Evolutionary conservation across 176 grass and related monocot genomes (phyloP).

Genomic region (Lolium perenne): DNA sequence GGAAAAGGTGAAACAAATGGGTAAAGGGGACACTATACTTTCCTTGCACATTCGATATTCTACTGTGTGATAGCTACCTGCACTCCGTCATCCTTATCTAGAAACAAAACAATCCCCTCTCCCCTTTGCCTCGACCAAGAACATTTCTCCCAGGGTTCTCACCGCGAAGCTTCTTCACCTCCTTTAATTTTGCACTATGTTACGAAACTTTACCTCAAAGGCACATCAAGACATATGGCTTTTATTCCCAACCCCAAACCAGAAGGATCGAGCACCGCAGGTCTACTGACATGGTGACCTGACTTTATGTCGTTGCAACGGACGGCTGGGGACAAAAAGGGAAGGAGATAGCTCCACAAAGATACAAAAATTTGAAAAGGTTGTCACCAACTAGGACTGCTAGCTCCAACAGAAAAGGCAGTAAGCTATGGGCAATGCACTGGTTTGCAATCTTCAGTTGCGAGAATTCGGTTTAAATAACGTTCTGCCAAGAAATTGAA

Average conservation of each 20-base stretch:
- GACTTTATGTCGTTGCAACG: constrained; percentile 31
- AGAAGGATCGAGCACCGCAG: constrained; percentile 27
- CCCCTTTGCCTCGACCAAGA: constrained; percentile 18
- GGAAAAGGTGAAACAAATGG: constrained; percentile 6
- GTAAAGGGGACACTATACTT: constrained; percentile 4
- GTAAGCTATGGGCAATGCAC: not conserved
- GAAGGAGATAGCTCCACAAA: constrained; percentile 28
- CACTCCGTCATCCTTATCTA: constrained; percentile 51
- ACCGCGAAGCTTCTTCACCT: constrained; percentile 15
- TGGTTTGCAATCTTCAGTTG: not conserved
- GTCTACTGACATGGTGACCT: not conserved
- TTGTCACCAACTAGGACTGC: not conserved
- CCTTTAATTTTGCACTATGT: constrained; percentile 18
- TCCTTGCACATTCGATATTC: constrained; percentile 36
- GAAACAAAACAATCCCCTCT: not conserved
- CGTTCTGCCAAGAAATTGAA: too few relatives aligned
- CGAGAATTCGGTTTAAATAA: too few relatives aligned
- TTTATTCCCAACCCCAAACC: constrained; percentile 40
- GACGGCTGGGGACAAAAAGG: constrained; percentile 33
- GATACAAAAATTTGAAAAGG: not conserved
- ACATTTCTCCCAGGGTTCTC: not conserved
- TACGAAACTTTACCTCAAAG: not conserved
- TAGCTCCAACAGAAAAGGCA: not conserved
- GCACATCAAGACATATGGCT: not conserved
- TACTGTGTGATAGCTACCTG: not conserved